Base-by-base conservation (phyloP, 2,329 filamentous ascomycete species). In the Alternaria hordeiaustralica region DNA sequence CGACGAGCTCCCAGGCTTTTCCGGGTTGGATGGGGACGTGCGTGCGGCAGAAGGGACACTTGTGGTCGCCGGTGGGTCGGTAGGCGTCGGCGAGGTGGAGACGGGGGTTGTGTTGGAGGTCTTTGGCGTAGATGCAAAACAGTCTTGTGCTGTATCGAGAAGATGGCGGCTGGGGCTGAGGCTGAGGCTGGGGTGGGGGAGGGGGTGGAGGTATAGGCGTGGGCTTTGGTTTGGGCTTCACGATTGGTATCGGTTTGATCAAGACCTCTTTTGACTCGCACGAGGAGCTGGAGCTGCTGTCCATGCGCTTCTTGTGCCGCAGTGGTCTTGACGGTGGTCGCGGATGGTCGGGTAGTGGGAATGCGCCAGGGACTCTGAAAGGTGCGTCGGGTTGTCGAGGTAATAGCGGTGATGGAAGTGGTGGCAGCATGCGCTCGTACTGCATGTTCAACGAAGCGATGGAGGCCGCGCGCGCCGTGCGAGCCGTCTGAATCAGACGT, bases 1-100 rank as follows among this genome's bases (percentile, higher is more conserved):
- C 57, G 18, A 76, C 55, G 6, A 79, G 64, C 53, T 78, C 75
- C 77, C 77, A 79, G 1, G 74, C 72, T 49, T 74, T 75, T 12
- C 67, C 70, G 0, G 70, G 67, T 9, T 67, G 67, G 3, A 66
- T 67, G 2, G 71, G 36, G 4, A 78, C 64, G 15, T 71, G 58
- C 3, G 64, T 62, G 13, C 66, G 65, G 43, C 77, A 79, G 53
- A 63, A 76, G 1, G 76, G 77, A 58, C 77, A 79, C 11, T 64
- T 63, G 12, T 66, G 70, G 30, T 71, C 63, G 11, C 75, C 75
- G 3, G 69, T 66, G 1, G 54, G 18, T 18, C 66, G 66, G 67
- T 73, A 79, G 49, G 66, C 63, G 30, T 73, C 61, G 7, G 71
- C 63, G 3, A 79, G 61, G 2, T 75, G 72, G 9, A 75, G 67